phyloP scores from a whole-genome alignment of 345 rosid genomes.

The Capsella bursapastoris region DNA sequence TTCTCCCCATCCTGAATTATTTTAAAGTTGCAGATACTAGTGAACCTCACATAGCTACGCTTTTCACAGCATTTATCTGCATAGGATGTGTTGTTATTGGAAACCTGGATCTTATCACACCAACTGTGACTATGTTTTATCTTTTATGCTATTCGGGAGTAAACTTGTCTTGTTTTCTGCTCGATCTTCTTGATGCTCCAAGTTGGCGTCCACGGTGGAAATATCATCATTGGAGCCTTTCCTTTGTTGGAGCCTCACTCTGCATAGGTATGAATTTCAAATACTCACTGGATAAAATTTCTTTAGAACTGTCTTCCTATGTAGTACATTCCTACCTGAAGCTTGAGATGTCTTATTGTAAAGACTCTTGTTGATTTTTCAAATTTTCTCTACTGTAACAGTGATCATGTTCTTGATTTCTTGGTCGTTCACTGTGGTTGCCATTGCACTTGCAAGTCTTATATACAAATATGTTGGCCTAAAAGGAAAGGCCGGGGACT shows the following conservation, averaged over 20 bases:
- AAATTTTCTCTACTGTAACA: constrained; percentile 54
- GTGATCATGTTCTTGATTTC: constrained; percentile 99
- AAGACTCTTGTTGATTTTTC: constrained; percentile 33
- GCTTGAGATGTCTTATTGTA: constrained; percentile 25
- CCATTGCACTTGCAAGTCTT: constrained; percentile 97
- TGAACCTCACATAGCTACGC: constrained; percentile 90
- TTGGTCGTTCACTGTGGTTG: constrained; percentile 91
- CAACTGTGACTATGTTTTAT: constrained; percentile 96
- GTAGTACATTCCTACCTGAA: constrained; percentile 9
- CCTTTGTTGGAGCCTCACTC: constrained; percentile 89
- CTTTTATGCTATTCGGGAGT: constrained; percentile 96
- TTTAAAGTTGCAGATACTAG: constrained; percentile 88
- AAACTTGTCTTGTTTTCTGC: constrained; percentile 98
- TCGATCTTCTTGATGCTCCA: constrained; percentile 99
- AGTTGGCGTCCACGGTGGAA: constrained; percentile 99
- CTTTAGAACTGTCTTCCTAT: constrained; percentile 1
- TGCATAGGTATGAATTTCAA: constrained; percentile 68
- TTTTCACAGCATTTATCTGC: constrained; percentile 91
- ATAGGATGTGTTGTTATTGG: constrained; percentile 90
- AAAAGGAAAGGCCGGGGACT: constrained; percentile 99
- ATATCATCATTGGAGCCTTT: constrained; percentile 98
- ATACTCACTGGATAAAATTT: constrained; percentile 5
- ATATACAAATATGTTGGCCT: constrained; percentile 96
- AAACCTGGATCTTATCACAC: constrained; percentile 97
- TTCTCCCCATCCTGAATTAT: constrained; percentile 94